Evolutionary conservation across 805 yeast species (phyloP).

Genomic region (Starmerella bombi): DNA sequence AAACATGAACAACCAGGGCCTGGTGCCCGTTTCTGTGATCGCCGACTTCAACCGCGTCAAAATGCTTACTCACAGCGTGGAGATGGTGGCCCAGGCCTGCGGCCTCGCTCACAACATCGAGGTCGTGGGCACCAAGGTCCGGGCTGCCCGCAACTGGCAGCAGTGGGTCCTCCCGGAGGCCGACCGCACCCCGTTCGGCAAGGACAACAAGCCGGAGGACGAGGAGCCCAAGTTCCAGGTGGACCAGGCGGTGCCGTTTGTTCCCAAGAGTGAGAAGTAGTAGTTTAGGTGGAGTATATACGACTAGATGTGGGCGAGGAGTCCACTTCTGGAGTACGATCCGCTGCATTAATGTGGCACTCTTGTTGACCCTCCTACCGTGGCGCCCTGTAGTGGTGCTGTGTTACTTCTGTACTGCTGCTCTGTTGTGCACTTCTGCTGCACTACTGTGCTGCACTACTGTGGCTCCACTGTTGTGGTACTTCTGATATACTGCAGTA

Average conservation of each 20-base stretch:
- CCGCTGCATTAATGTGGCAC: no score
- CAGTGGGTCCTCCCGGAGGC: conserved; percentile 56
- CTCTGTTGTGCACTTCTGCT: no score
- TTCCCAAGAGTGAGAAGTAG: conserved; percentile 21
- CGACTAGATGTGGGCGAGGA: no score
- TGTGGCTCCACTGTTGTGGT: no score
- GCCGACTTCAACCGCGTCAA: conserved; percentile 66
- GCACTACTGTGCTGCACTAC: no score
- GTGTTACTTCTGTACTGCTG: no score
- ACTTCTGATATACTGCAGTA: no score
- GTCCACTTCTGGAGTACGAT: no score
- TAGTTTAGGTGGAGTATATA: neutral
- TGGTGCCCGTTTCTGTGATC: conserved; percentile 48
- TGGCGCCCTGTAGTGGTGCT: no score
- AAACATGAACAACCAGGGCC: conserved; percentile 68
- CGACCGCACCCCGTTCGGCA: conserved; percentile 37
- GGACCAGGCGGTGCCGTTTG: conserved; percentile 29
- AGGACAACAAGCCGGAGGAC: conserved; percentile 28
- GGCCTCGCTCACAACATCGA: conserved; percentile 42
- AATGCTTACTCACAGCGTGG: conserved; percentile 45
- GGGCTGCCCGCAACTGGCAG: conserved; percentile 44
- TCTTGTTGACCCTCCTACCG: no score
- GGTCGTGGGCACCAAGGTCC: conserved; percentile 41
- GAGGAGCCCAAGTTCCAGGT: conserved; percentile 26
- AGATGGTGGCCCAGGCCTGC: conserved; percentile 43